A percentile compares a stretch with the other conserved stretches of the same genome.
These are phyloP conservation scores for Xylaria intraflava DNA, from an alignment of 495 filamentous ascomycete genomes.

Conservation along the genomic window DNA sequence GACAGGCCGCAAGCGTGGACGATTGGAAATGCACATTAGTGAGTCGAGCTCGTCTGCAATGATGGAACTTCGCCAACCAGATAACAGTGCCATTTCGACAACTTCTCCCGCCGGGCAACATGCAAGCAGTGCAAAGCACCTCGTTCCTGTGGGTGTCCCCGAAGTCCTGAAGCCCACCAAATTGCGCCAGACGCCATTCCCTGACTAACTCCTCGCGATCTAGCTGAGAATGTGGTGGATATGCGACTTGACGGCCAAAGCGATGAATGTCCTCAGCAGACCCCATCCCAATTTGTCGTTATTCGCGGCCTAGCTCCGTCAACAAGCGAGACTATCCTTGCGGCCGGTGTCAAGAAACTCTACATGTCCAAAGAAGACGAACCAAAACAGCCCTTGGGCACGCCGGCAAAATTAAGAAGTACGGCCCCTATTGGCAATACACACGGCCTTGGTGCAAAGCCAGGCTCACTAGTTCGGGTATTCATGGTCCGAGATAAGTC, in stretches of 20 bases:
- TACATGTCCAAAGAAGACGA: slow-evolving; percentile 50
- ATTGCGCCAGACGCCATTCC: not conserved
- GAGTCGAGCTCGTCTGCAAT: slow-evolving; percentile 18
- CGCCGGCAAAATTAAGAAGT: slow-evolving; percentile 56
- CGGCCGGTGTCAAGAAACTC: slow-evolving; percentile 73
- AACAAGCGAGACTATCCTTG: slow-evolving; percentile 70
- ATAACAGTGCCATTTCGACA: slow-evolving; percentile 62
- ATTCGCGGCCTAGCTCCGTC: slow-evolving; percentile 67
- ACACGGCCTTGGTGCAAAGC: slow-evolving; percentile 62
- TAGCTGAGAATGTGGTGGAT: slow-evolving; percentile 25
- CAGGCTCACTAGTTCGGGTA: slow-evolving; percentile 69
- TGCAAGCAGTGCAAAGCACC: slow-evolving; percentile 73
- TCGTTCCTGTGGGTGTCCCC: slow-evolving; percentile 53
- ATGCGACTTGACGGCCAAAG: slow-evolving; percentile 62
- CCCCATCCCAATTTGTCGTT: slow-evolving; percentile 74
- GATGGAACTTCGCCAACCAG: slow-evolving; percentile 7
- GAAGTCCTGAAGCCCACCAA: not conserved
- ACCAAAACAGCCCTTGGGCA: slow-evolving; percentile 32
- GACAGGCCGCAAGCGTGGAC: slow-evolving; percentile 34
- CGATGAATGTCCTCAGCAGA: slow-evolving; percentile 67
- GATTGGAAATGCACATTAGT: slow-evolving; percentile 76
- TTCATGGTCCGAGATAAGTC: slow-evolving; percentile 70
- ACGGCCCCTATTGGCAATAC: slow-evolving; percentile 68
- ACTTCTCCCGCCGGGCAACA: slow-evolving; percentile 60
- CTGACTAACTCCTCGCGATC: slow-evolving; percentile 5